Evolutionary conservation across 345 rosid species (phyloP).

Genomic region (Sisymbrium irio): DNA sequence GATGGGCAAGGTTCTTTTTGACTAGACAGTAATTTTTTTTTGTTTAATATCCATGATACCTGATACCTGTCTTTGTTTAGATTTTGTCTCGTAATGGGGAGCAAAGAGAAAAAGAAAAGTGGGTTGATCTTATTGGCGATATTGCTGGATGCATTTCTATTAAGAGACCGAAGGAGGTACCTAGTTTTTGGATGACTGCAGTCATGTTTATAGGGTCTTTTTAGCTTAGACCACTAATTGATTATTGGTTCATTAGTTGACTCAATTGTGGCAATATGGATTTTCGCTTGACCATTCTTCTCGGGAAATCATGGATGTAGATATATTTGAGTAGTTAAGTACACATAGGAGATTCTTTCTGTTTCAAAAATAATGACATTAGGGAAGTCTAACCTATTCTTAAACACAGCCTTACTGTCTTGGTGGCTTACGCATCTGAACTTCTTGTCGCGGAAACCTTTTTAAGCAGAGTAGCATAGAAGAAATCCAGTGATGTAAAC

Average conservation of each 20-base stretch:
- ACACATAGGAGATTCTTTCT: background rate
- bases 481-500: background rate
- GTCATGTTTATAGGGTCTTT: conserved; percentile 17
- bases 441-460: background rate
- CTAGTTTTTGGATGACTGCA: background rate
- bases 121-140: conserved; percentile 87
- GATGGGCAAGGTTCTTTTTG: conserved; percentile 85
- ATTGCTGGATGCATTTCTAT: too few species aligned
- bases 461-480: background rate
- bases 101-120: conserved; percentile 81
- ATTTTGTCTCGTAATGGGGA: conserved; percentile 89
- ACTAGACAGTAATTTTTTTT: background rate
- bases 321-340: conserved; percentile 4
- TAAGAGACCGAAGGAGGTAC: too few species aligned
- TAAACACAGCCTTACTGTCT: background rate
- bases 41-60: conserved; percentile 20
- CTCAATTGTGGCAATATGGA: background rate
- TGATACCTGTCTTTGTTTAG: conserved; percentile 39
- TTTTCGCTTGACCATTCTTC: conserved; percentile 13
- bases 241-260: conserved; percentile 10
- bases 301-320: conserved; percentile 3
- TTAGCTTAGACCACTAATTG: conserved; percentile 6
- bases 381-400: background rate
- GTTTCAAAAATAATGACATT: background rate
- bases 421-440: background rate